A percentile compares a stretch with the other conserved stretches of the same genome.
Conservation (phyloP, 2,329 filamentous ascomycete species). For the Teratosphaeria pseudoeucalypti region DNA sequence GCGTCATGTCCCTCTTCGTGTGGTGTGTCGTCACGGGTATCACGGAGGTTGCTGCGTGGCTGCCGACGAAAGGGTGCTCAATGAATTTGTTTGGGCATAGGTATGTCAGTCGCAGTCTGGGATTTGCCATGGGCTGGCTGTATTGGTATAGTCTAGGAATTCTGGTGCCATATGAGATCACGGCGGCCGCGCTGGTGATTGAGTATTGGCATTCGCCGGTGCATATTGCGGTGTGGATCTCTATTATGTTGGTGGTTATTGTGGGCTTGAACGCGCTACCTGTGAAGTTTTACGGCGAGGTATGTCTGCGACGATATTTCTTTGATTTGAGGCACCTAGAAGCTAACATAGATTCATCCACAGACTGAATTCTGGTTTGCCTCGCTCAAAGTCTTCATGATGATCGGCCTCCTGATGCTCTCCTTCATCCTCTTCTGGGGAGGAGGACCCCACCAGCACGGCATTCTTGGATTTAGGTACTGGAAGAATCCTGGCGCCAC, state of each 20-base stretch:
- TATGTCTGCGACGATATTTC: background rate
- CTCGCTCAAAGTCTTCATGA: constrained; percentile 39
- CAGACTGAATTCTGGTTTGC: constrained; percentile 33
- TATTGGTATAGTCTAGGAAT: constrained; percentile 33
- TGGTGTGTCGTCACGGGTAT: constrained; percentile 38
- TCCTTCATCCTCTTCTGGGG: constrained; percentile 48
- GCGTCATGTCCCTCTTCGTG: constrained; percentile 34
- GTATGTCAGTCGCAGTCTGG: constrained; percentile 34
- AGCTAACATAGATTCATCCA: background rate
- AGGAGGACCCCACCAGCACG: constrained; percentile 39
- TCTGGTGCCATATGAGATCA: constrained; percentile 28
- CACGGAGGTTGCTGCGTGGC: constrained; percentile 49
- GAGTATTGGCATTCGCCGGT: constrained; percentile 27
- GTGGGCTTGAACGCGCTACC: constrained; percentile 38
- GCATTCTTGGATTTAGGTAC: constrained; percentile 42
- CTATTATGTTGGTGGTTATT: constrained; percentile 28
- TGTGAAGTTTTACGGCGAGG: constrained; percentile 41
- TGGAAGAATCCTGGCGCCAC: constrained; percentile 40
- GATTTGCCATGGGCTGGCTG: constrained; percentile 38
- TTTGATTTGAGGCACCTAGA: background rate
- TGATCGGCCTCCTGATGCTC: constrained; percentile 41
- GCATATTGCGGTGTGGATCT: constrained; percentile 31
- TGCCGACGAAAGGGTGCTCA: constrained; percentile 43
- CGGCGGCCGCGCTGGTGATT: constrained; percentile 26
- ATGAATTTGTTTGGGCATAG: constrained; percentile 40